phyloP scores from a whole-genome alignment of 139 green algal genomes.

The Closterium sp. region DNA sequence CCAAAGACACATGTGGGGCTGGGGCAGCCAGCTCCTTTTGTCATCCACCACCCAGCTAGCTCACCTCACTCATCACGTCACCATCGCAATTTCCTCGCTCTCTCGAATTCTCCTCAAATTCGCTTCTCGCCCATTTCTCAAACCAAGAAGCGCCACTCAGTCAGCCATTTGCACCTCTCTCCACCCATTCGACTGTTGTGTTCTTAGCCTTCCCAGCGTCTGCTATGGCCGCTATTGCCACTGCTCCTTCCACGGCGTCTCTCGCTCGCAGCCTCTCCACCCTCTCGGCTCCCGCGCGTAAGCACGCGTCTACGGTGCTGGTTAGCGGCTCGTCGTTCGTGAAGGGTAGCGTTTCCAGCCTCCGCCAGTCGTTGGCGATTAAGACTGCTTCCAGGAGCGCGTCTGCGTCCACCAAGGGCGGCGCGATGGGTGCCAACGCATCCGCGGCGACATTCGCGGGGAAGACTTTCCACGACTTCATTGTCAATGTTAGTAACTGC shows the following conservation, averaged over 20 bases:
- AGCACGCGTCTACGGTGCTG: background rate
- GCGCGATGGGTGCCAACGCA: conserved; percentile 8
- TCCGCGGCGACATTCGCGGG: conserved; percentile 1
- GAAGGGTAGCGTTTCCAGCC: background rate
- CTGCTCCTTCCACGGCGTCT: background rate
- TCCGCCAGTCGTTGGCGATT: background rate
- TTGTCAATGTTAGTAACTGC: conserved; percentile 33
- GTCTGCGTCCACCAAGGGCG: background rate
- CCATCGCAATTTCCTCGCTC: background rate
- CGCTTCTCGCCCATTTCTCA: background rate
- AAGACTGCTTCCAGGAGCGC: background rate
- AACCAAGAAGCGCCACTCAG: background rate
- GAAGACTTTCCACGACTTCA: conserved; percentile 36
- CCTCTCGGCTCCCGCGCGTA: background rate
- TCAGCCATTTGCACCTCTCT: background rate
- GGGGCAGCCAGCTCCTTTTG: no score
- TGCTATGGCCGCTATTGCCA: background rate
- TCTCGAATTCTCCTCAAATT: background rate
- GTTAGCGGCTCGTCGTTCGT: background rate
- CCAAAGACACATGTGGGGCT: no score
- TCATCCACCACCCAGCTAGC: no score
- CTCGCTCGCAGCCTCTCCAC: background rate
- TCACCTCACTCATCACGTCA: no score
- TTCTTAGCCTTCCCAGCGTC: background rate
- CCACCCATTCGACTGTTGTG: background rate